Evolutionary conservation across 139 green algal genomes (phyloP), one percentile per base, ranked within the genome.

Genomic region (Chlamydomonas schloesseri): DNA sequence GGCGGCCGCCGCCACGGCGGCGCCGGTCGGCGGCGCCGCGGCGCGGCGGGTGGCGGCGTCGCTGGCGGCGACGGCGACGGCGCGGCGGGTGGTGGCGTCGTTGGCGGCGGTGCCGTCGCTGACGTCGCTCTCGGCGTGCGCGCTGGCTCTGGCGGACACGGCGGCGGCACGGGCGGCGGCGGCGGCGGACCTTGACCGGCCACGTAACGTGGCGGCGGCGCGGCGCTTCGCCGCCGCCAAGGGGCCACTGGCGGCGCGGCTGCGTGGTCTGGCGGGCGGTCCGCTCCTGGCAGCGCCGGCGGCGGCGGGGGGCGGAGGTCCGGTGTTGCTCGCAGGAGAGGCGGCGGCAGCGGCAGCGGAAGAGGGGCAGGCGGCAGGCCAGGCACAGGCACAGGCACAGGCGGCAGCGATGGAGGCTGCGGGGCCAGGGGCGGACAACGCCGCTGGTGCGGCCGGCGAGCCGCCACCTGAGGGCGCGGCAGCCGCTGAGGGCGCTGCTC

Each of bases 91-190:
- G 10, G 26, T 37, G 26, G 46, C 29, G 23, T 68, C 31, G 29
- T 55, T 82, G 15, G 58, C 58, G 26, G 33, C 34, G 28, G 72
- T 82, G 58, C 75, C 57, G 26, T 36, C 58, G 28, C 75, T 82
- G 8, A 58, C 34, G 17, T 60, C 75, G 18, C 75, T 82, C 0
- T 58, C 33, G 26, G 58, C 75, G 14, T 57, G 58, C 75, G 8
- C 71, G 60, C 31, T 72, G 4, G 71, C 57, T 34, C 20, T 28
- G 21, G 75, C 17, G 24, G 75, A 82, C 58, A 26, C 34, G 11
- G 24, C 58, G 11, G 36, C 58, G 3, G 58, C 75, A 1, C 75
- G 75, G 3, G 55, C 8, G 8, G 74, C 74, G 15, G 74, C 74
- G 31, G 53, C 53, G 24, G 33, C 14, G 6, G 74, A 71, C 24